Evolutionary conservation across 2,329 filamentous ascomycete species (phyloP).

Genomic region (Didymella exigua): DNA sequence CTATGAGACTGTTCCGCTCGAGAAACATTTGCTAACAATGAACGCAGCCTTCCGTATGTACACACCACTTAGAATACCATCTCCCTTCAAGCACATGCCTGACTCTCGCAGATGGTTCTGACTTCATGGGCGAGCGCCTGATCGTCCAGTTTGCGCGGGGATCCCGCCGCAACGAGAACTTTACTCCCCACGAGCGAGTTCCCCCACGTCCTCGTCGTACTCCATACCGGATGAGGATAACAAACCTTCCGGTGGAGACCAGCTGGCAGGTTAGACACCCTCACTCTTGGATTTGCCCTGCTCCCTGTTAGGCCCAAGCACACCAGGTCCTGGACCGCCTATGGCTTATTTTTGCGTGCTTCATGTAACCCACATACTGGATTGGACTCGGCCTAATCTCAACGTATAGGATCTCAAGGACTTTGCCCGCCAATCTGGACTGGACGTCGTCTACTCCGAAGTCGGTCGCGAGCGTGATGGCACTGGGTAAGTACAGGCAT

Average conservation of each 20-base stretch:
- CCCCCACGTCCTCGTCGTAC: slow-evolving; percentile 88
- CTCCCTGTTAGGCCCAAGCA: slow-evolving; percentile 44
- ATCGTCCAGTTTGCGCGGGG: slow-evolving; percentile 98
- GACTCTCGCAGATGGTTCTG: slow-evolving; percentile 77
- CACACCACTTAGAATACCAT: slow-evolving; percentile 22
- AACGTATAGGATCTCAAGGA: slow-evolving; percentile 97
- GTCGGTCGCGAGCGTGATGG: slow-evolving; percentile 90
- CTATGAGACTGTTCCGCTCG: slow-evolving; percentile 18
- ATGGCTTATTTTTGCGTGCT: slow-evolving; percentile 46
- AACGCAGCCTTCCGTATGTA: slow-evolving; percentile 61
- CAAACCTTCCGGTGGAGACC: slow-evolving; percentile 95
- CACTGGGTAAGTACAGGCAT: slow-evolving; percentile 72
- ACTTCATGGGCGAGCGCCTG: slow-evolving; percentile 96
- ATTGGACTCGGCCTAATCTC: slow-evolving; percentile 74
- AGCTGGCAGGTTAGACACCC: slow-evolving; percentile 99
- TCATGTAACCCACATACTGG: slow-evolving; percentile 39
- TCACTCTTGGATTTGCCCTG: slow-evolving; percentile 51
- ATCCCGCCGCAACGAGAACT: slow-evolving; percentile 71
- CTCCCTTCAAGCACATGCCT: slow-evolving; percentile 11
- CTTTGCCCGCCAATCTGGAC: slow-evolving; percentile 93
- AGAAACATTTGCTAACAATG: slow-evolving; percentile 32
- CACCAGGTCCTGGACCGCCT: slow-evolving; percentile 47
- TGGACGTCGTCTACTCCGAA: slow-evolving; percentile 98
- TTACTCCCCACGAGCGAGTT: slow-evolving; percentile 66
- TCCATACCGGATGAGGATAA: slow-evolving; percentile 94